Base-by-base conservation (phyloP, 495 filamentous ascomycete species). In the Xanthoparmelia taractica region DNA sequence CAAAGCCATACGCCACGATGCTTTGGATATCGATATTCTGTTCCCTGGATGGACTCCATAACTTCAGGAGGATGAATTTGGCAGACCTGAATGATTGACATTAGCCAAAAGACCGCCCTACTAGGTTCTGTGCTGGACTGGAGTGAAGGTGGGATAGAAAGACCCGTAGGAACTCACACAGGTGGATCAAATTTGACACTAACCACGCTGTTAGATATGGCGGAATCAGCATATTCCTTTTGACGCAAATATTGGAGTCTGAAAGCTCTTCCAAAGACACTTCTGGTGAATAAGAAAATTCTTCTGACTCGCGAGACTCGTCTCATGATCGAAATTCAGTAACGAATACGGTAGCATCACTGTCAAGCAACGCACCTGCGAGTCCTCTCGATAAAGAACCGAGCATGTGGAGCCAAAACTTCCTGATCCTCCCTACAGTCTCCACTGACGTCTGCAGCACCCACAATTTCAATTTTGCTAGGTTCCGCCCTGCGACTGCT, bases 121-220 rank as follows among this genome's bases (percentile, higher is more conserved):
- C 0, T 33, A 33, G 20, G 5, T 31, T 54, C 27, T 6, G n/a
- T 34, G 25, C n/a, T 45, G 31, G 27, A 47, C 33, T 11, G 13
- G 45, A 45, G 20, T 38, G 20, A 57, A 55, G 36, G 17, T 25
- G 31, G 13, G 8, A 12, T 58, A 15, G 31, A 47, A 2, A 43
- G 37, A 65, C 29, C 2, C 15, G 31, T 48, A 54, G 33, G 18
- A n/a, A 76, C 83, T 72, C 85, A 95, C 76, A 94, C 84, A 37
- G 91, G 87, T 50, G 93, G 92, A 67, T 96, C 88, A 72, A 97
- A 97, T 66, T 83, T 86, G 65, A 97, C 85, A 66, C 85, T 91
- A 70, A 91, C 90, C 74, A 86, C 91, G 76, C 84, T 91, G 76
- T 91, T 91, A 65, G 8, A 20, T 0, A 54, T 11, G 0, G 17